These are phyloP conservation scores for Globisporangium spinosum DNA, from an alignment of 352 stramenopile species.

Conservation along the genomic window DNA sequence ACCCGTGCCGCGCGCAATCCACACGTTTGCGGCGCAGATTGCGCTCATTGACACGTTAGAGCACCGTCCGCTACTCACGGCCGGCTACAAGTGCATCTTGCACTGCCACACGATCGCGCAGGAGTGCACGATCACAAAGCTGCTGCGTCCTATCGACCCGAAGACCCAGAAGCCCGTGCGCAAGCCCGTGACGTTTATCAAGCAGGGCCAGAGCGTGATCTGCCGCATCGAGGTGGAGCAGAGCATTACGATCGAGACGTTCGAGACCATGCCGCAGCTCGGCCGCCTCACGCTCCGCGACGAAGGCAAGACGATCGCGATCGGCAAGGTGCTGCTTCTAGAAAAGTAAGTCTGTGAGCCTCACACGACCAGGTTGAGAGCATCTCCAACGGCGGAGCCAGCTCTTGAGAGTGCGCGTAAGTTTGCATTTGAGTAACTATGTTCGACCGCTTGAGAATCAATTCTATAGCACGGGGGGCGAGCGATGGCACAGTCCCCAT, in stretches of 20 bases:
- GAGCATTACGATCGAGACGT: slow-evolving; percentile 95
- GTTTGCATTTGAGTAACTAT: not conserved
- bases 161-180: slow-evolving; percentile 91
- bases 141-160: slow-evolving; percentile 84
- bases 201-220: slow-evolving; percentile 92
- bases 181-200: slow-evolving; percentile 95
- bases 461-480: not conserved
- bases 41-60: slow-evolving; percentile 96
- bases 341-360: slow-evolving; percentile 46
- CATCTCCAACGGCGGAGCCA: not conserved
- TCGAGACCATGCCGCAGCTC: slow-evolving; percentile 93
- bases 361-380: not conserved
- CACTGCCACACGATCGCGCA: slow-evolving; percentile 97
- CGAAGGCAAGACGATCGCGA: slow-evolving; percentile 98
- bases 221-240: slow-evolving; percentile 92
- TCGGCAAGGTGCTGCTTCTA: slow-evolving; percentile 97
- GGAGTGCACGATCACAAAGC: slow-evolving; percentile 92
- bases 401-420: not conserved
- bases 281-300: slow-evolving; percentile 97
- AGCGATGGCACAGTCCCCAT: not conserved
- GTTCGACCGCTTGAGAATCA: not conserved
- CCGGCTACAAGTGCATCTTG: slow-evolving; percentile 97
- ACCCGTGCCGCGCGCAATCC: slow-evolving; percentile 52
- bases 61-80: slow-evolving; percentile 94
- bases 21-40: slow-evolving; percentile 91